Conservation (phyloP, 441 rosid species). For the Erodium trifolium region DNA sequence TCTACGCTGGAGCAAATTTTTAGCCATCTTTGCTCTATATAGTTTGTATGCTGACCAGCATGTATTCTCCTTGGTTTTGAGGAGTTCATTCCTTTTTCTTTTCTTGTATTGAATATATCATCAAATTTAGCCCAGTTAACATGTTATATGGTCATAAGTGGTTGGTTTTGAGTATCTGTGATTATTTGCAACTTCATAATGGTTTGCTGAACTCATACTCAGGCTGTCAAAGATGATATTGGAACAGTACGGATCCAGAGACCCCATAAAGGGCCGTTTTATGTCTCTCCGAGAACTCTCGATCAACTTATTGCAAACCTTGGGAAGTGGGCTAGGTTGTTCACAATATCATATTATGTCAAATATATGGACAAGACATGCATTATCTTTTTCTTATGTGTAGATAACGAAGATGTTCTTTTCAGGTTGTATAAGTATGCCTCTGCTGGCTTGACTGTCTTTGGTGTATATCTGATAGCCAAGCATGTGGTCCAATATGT, state of each 20-base stretch:
- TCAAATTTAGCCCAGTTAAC: background rate
- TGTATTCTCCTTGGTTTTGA: background rate
- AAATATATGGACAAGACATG: background rate
- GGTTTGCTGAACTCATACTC: slow-evolving; percentile 16
- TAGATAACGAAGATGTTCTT: slow-evolving; percentile 17
- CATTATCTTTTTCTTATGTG: background rate
- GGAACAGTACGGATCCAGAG: slow-evolving; percentile 75
- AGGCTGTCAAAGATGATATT: slow-evolving; percentile 73
- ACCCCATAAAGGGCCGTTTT: slow-evolving; percentile 83
- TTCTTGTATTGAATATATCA: slow-evolving; percentile 8
- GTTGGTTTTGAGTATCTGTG: background rate
- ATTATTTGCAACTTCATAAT: background rate
- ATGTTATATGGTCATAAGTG: background rate
- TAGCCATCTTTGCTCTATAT: no score
- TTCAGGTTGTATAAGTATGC: slow-evolving; percentile 80
- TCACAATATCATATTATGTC: background rate
- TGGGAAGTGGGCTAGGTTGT: slow-evolving; percentile 93
- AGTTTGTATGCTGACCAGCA: background rate
- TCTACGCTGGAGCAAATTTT: no score
- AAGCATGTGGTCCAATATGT: slow-evolving; percentile 39
- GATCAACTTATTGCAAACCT: slow-evolving; percentile 69
- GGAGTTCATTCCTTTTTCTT: background rate
- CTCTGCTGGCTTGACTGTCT: slow-evolving; percentile 54
- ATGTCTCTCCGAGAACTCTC: slow-evolving; percentile 70
- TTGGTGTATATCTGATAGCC: slow-evolving; percentile 40